These are phyloP conservation scores for Fennellomyces sp. DNA, from an alignment of 371 early-diverging fungal genomes.

Conservation along the genomic window DNA sequence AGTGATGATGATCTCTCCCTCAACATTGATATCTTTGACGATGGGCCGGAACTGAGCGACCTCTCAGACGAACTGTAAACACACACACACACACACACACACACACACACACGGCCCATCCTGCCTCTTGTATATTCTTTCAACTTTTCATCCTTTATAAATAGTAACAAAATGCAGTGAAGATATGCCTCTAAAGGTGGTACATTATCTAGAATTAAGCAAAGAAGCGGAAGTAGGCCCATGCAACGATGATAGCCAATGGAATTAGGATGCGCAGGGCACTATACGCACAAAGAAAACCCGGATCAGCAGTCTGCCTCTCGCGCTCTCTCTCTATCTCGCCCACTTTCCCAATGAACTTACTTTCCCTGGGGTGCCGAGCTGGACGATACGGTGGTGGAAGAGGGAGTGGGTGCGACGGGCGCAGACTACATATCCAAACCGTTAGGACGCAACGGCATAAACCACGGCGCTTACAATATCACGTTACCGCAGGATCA, in stretches of 20 bases:
- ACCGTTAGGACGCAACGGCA: too few relatives aligned
- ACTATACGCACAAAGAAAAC: conserved; percentile 20
- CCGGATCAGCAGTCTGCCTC: background rate
- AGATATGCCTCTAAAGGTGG: background rate
- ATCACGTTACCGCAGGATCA: conserved; percentile 53
- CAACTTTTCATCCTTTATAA: background rate
- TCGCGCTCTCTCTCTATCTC: background rate
- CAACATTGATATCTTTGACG: conserved; percentile 47
- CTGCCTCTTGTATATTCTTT: background rate
- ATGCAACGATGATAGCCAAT: conserved; percentile 26
- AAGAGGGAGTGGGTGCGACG: conserved; percentile 22
- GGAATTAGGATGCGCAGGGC: conserved; percentile 43
- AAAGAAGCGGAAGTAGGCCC: conserved; percentile 34
- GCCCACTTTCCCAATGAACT: conserved; percentile 15
- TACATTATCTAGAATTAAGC: conserved; percentile 2
- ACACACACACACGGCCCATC: background rate
- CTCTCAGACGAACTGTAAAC: conserved; percentile 34
- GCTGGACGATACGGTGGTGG: conserved; percentile 6
- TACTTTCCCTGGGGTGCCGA: conserved; percentile 51
- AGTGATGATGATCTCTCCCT: conserved; percentile 38
- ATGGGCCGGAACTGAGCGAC: conserved; percentile 55
- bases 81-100: too few relatives aligned
- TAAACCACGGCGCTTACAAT: too few relatives aligned
- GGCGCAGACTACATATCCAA: conserved; percentile 32
- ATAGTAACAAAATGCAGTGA: background rate